These are phyloP conservation scores for Colletotrichum australisinense DNA, from an alignment of 2,329 filamentous ascomycete genomes.

Conservation along the genomic window DNA sequence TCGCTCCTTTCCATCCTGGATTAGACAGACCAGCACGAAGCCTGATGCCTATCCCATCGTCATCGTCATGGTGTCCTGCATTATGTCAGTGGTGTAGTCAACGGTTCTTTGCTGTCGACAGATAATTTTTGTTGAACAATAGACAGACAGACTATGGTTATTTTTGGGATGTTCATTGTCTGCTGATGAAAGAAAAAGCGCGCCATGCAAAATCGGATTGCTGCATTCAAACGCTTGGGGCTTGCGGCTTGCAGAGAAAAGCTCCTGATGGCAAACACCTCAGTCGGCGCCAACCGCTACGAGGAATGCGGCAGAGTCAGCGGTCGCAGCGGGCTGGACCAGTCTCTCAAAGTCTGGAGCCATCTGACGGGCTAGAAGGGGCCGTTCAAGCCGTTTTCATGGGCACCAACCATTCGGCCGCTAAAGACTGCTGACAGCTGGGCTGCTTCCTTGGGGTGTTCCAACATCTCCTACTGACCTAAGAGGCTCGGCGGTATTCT, in stretches of 20 bases:
- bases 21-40: not conserved
- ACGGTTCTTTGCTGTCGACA: not conserved
- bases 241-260: slow-evolving; percentile 7
- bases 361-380: slow-evolving; percentile 18
- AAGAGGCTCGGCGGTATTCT: slow-evolving; percentile 20
- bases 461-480: no score
- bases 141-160: slow-evolving; percentile 4
- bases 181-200: slow-evolving; percentile 12
- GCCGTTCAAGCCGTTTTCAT: slow-evolving; percentile 8
- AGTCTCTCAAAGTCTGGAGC: not conserved
- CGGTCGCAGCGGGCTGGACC: not conserved
- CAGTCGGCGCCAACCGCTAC: not conserved
- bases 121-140: not conserved
- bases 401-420: slow-evolving; percentile 10
- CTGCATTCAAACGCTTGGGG: not conserved
- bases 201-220: not conserved
- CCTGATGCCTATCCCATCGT: not conserved
- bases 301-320: not conserved
- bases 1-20: slow-evolving; percentile 9
- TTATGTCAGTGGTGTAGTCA: not conserved
- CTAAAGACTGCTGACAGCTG: slow-evolving; percentile 26
- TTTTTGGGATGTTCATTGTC: slow-evolving; percentile 12
- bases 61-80: slow-evolving; percentile 10
- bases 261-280: not conserved
- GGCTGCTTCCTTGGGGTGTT: not conserved